Conservation (phyloP, 2,329 filamentous ascomycete species). For the Juglanconis sp. region DNA sequence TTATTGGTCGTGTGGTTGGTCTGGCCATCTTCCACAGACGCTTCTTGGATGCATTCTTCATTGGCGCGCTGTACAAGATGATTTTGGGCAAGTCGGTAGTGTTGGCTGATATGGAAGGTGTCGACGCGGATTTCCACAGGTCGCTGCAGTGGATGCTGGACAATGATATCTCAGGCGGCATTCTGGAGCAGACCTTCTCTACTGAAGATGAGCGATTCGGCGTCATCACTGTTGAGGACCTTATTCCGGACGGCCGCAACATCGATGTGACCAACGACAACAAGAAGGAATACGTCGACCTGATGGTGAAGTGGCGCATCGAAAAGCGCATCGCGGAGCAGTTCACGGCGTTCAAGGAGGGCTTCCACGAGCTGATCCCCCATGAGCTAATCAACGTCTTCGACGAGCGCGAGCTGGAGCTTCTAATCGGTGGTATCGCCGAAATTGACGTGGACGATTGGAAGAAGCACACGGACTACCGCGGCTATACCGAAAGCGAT, state of each 20-base stretch:
- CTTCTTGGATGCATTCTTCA: conserved; percentile 98
- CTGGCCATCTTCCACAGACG: conserved; percentile 96
- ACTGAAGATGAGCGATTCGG: conserved; percentile 97
- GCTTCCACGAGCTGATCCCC: conserved; percentile 96
- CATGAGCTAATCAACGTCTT: conserved; percentile 97
- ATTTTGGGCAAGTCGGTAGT: conserved; percentile 89
- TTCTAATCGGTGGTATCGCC: conserved; percentile 97
- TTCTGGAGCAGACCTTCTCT: conserved; percentile 92
- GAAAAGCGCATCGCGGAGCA: conserved; percentile 98
- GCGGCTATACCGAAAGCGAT: conserved; percentile 95
- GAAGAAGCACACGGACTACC: conserved; percentile 99
- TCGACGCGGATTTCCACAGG: conserved; percentile 95
- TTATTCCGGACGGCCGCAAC: conserved; percentile 84
- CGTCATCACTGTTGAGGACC: conserved; percentile 87
- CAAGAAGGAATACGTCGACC: conserved; percentile 97
- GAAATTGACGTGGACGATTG: conserved; percentile 99
- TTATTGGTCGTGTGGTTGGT: conserved; percentile 95
- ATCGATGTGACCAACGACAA: conserved; percentile 98
- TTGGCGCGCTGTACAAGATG: conserved; percentile 99
- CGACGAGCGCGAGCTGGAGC: conserved; percentile 92
- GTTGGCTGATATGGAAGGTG: conserved; percentile 96
- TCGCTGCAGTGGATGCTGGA: conserved; percentile 97
- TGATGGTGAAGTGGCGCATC: conserved; percentile 99
- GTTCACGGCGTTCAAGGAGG: conserved; percentile 95
- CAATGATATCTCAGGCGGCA: conserved; percentile 89